Evolutionary conservation across 1,284 basidiomycete genomes (phyloP).

Genomic region (Porodaedalea pini): DNA sequence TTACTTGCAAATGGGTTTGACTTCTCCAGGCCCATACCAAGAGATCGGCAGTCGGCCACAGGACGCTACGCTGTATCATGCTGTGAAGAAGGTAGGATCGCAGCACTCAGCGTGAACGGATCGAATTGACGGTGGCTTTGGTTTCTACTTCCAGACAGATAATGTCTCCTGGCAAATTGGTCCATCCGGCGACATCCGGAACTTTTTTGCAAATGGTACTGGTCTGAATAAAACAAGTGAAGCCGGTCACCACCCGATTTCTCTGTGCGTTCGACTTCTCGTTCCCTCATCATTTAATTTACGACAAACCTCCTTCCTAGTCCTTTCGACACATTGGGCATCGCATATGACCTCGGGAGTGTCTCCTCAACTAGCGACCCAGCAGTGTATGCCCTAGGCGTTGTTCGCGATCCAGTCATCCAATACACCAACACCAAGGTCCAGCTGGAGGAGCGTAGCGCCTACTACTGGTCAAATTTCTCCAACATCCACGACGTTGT

Average conservation of each 20-base stretch:
- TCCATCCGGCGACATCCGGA: constrained; percentile 29
- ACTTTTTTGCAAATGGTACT: constrained; percentile 31
- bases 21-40: constrained; percentile 25
- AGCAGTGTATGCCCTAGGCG: constrained; percentile 40
- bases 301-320: background rate
- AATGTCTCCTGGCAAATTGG: constrained; percentile 35
- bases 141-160: constrained; percentile 23
- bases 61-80: constrained; percentile 36
- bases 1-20: constrained; percentile 31
- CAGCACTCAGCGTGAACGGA: background rate
- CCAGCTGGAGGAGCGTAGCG: constrained; percentile 26
- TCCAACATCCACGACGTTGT: constrained; percentile 19
- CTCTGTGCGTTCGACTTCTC: constrained; percentile 25
- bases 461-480: constrained; percentile 32
- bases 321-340: constrained; percentile 26
- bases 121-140: background rate
- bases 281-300: constrained; percentile 22
- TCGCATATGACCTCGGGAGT: constrained; percentile 31
- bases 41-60: constrained; percentile 34
- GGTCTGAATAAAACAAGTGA: constrained; percentile 33
- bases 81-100: constrained; percentile 28
- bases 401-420: constrained; percentile 39
- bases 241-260: constrained; percentile 32
- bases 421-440: constrained; percentile 29
- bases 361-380: constrained; percentile 27